These are phyloP conservation scores for Trypanosoma scelopori DNA, from an alignment of 208 protist genomes.

Conservation along the genomic window DNA sequence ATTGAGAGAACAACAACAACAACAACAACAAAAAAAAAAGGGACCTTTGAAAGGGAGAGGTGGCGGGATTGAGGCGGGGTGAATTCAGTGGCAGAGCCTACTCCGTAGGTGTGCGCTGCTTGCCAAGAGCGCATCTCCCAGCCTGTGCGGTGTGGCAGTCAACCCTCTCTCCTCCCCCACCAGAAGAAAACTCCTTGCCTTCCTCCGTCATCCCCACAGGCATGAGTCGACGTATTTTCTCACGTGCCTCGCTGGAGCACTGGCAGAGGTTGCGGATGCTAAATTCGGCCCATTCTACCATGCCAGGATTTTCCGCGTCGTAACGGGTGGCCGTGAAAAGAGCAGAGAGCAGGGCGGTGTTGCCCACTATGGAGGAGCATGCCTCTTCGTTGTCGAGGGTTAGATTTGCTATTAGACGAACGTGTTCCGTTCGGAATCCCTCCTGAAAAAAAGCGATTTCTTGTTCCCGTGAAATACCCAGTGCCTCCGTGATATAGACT, in stretches of 20 bases:
- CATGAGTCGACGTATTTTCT: slow-evolving; percentile 56
- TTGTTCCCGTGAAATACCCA: slow-evolving; percentile 64
- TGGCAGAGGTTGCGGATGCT: slow-evolving; percentile 82
- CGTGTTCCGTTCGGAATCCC: slow-evolving; percentile 73
- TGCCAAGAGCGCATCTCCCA: slow-evolving; percentile 34
- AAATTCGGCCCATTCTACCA: slow-evolving; percentile 90
- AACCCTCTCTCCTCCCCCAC: slow-evolving; percentile 28
- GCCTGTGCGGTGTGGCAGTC: slow-evolving; percentile 37
- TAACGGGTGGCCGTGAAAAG: slow-evolving; percentile 74
- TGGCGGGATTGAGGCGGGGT: not conserved
- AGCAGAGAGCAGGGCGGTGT: slow-evolving; percentile 46
- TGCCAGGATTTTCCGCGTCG: slow-evolving; percentile 88
- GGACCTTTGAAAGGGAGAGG: not conserved
- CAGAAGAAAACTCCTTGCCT: slow-evolving; percentile 47
- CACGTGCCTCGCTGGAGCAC: slow-evolving; percentile 43
- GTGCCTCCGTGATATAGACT: slow-evolving; percentile 54
- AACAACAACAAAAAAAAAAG: slow-evolving; percentile 1
- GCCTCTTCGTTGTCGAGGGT: slow-evolving; percentile 46
- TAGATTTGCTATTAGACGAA: slow-evolving; percentile 78
- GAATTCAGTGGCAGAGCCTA: no score
- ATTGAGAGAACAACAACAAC: slow-evolving; percentile 1
- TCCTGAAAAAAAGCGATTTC: slow-evolving; percentile 77
- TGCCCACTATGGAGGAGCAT: slow-evolving; percentile 33
- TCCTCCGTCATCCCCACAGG: slow-evolving; percentile 50
- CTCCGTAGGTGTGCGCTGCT: not conserved